Evolutionary conservation across 1,284 basidiomycete species (phyloP), one percentile per base, ranked within the genome.

Genomic region (Agaricales sp.): DNA sequence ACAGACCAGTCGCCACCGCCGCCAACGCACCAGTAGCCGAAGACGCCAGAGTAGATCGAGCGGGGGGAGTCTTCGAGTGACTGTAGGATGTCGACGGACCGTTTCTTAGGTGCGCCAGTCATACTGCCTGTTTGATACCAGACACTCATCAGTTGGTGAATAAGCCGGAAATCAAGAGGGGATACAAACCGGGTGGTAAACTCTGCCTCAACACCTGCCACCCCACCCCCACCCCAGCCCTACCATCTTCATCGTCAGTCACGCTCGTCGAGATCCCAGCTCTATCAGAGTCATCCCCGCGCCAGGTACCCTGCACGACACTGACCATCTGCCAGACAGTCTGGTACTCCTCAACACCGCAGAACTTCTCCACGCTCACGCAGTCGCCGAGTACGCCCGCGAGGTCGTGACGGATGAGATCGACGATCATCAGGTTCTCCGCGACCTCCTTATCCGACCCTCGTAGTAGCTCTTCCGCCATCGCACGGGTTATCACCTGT

Each of bases 371-470:
- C 1, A 97, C 92, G 3, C 74, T 63, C 3, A 99, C 93, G 46
- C 84, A 62, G 61, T 88, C 64, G 54, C 88, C 71, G 56, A 97
- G 70, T 59, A 90, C 68, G 60, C 82, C 67, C 70, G 87, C 81
- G 24, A 99, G 70, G 65, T 99, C 95, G 51, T 96, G 90, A 13
- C 93, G 80, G 58, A 97, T 97, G 38, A 98, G 76, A 61, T 98
- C 95, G 19, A 97, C 95, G 56, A 99, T 98, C 95, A 99, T 98
- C 48, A 98, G 68, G 62, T 99, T 99, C 68, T 98, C 95, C 0
- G 94, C 95, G 1, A 95, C 81, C 64, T 99, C 95, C 65, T 99
- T 99, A 39, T 72, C 69, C 61, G 90, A 93, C 3, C 80, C 81
- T 19, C 75, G 71, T 24, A 99, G 69, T 2, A 74, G 64, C 57